These are phyloP conservation scores for Podosphaera fusca DNA, from an alignment of 2,329 filamentous ascomycete species.

Conservation along the genomic window DNA sequence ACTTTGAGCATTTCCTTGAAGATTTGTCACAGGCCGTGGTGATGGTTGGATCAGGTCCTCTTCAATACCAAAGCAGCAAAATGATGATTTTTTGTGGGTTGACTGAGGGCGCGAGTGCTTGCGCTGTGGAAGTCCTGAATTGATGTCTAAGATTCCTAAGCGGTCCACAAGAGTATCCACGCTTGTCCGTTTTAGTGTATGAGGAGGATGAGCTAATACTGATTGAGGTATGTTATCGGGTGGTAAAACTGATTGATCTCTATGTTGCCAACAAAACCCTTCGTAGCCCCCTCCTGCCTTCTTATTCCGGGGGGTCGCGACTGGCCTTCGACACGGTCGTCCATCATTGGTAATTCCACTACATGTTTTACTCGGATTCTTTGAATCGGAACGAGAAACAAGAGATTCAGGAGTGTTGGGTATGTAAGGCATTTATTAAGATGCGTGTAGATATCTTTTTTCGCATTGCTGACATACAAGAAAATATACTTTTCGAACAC, in stretches of 20 bases:
- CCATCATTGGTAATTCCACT: constrained; percentile 66
- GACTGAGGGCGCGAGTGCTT: constrained; percentile 6
- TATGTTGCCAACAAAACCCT: constrained; percentile 81
- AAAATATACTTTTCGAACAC: too few species aligned
- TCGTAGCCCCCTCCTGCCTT: constrained; percentile 12
- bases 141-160: constrained; percentile 48
- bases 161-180: constrained; percentile 70
- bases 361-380: constrained; percentile 64
- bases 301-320: constrained; percentile 23
- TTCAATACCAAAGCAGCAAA: constrained; percentile 14
- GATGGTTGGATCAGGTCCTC: constrained; percentile 8
- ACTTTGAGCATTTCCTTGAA: constrained; percentile 4
- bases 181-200: constrained; percentile 44
- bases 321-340: constrained; percentile 55
- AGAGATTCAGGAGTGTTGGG: constrained; percentile 60
- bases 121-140: constrained; percentile 16
- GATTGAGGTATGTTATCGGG: constrained; percentile 16
- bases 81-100: constrained; percentile 7
- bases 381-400: constrained; percentile 60
- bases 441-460: too few species aligned
- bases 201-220: constrained; percentile 18
- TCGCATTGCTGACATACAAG: too few species aligned
- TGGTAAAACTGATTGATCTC: constrained; percentile 42
- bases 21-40: constrained; percentile 10
- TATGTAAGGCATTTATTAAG: constrained; percentile 34